These are phyloP conservation scores for Vitis riparia DNA, from an alignment of 164 flowering plant genomes.

Conservation along the genomic window DNA sequence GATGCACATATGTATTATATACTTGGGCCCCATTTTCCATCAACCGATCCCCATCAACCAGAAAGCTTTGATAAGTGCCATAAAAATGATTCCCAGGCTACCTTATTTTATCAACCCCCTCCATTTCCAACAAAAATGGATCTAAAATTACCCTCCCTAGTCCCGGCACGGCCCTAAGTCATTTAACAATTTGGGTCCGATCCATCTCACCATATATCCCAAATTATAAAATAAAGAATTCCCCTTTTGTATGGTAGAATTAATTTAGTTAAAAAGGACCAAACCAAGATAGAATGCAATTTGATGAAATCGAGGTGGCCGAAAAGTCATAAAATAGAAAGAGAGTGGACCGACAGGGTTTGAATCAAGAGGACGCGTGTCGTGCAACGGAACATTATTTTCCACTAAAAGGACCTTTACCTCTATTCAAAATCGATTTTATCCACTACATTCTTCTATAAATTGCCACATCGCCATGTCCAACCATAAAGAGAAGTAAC, in stretches of 20 bases:
- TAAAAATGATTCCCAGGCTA: too few species aligned
- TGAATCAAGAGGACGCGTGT: constrained; percentile 21
- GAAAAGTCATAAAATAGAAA: background rate
- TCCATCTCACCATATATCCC: too few species aligned
- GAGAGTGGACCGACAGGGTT: constrained; percentile 1
- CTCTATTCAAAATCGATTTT: background rate
- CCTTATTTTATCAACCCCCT: too few species aligned
- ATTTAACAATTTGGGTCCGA: background rate
- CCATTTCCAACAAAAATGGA: background rate
- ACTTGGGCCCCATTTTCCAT: background rate
- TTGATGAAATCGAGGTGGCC: constrained; percentile 8
- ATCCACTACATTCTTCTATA: constrained; percentile 6
- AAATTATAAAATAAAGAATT: too few species aligned
- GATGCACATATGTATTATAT: too few species aligned
- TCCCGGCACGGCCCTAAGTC: background rate
- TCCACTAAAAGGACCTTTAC: constrained; percentile 9
- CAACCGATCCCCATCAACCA: too few species aligned
- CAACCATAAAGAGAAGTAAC: too few species aligned
- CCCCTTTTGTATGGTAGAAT: too few species aligned
- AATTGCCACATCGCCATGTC: constrained; percentile 2
- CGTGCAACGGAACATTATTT: constrained; percentile 17
- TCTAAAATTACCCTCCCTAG: background rate
- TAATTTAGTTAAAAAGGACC: too few species aligned
- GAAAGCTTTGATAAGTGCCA: too few species aligned
- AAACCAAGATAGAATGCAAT: too few species aligned